A percentile compares a stretch with the other conserved stretches of the same genome.
Conservation (phyloP, 805 yeast species). For the Hanseniaspora clermontiae region DNA sequence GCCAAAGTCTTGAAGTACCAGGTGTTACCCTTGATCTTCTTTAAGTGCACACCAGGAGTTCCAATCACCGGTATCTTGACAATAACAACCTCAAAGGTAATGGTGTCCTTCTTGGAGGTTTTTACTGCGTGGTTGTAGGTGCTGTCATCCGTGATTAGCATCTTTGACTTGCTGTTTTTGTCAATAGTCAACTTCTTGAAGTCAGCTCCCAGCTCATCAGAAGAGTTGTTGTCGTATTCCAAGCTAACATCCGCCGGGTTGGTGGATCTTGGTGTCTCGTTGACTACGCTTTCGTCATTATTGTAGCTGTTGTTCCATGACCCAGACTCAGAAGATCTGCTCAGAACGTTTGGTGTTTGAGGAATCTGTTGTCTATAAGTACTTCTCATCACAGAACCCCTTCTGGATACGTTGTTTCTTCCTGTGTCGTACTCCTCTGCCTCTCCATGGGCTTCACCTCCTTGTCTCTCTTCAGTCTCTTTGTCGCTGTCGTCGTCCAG, state of each 20-base stretch:
- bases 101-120: slow-evolving; percentile 39
- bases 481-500: not conserved
- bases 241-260: slow-evolving; percentile 13
- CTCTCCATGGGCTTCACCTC: not conserved
- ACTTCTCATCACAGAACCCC: slow-evolving; percentile 21
- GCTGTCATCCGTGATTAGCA: slow-evolving; percentile 20
- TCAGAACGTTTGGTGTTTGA: slow-evolving; percentile 41
- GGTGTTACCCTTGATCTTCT: slow-evolving; percentile 83
- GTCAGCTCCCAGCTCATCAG: slow-evolving; percentile 6
- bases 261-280: slow-evolving; percentile 38
- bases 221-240: slow-evolving; percentile 12
- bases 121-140: not conserved
- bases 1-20: slow-evolving; percentile 92
- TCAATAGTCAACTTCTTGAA: slow-evolving; percentile 1
- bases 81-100: slow-evolving; percentile 79
- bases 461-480: not conserved
- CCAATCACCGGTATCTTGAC: slow-evolving; percentile 87
- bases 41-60: slow-evolving; percentile 86
- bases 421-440: slow-evolving; percentile 2
- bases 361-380: slow-evolving; percentile 34
- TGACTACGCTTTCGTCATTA: slow-evolving; percentile 45
- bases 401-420: slow-evolving; percentile 15
- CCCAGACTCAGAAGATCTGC: slow-evolving; percentile 19
- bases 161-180: slow-evolving; percentile 8
- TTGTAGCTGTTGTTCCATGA: slow-evolving; percentile 23